Evolutionary conservation across 495 filamentous ascomycete genomes (phyloP), one percentile per base, ranked within the genome.

Genomic region (Collariella sp.): DNA sequence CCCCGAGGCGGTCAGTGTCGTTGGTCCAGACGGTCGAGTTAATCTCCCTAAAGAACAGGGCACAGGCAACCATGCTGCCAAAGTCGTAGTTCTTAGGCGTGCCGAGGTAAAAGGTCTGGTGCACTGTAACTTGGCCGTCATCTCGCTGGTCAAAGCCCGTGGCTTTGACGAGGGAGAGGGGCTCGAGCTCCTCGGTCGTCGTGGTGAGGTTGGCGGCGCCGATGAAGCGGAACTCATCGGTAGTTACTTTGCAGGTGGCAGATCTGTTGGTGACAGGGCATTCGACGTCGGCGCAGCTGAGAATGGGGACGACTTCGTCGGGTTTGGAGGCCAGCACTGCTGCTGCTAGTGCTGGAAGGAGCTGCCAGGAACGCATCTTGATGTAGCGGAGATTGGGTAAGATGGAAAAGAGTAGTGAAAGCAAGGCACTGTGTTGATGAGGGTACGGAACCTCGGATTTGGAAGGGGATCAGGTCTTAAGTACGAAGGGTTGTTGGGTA

Each of bases 281-380:
- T 7, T 43, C 52, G 1, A 55, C 52, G 20, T 55, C 52, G 2
- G 45, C 44, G 16, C 45, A 55, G 45, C 52, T 55, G 19, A 55
- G 52, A 7, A 49, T 49, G 10, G 42, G 10, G 45, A 36, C 45
- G 0, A 4, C 22, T 1, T 9, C 33, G 3, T 15, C 19, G 7
- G 33, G 9, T 1, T 18, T 43, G 46, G 43, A 20, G 20, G 43
- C 43, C 43, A 54, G 42, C 41, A 47, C 22, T 23, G 52, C 42
- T 29, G 26, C 33, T 33, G 44, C 44, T 7, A 46, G 3, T 5
- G n/a, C 4, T 19, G 20, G n/a, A n/a, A 41, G 39, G n/a, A 34
- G n/a, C n/a, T n/a, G n/a, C n/a, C n/a, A n/a, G n/a, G n/a, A n/a
- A n/a, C n/a, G n/a, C n/a, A n/a, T n/a, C n/a, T n/a, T n/a, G n/a